A percentile compares a stretch with the other conserved stretches of the same genome.
phyloP scores from a whole-genome alignment of 768 basidiomycete genomes.

The Sistotremastrum niveocremeum region DNA sequence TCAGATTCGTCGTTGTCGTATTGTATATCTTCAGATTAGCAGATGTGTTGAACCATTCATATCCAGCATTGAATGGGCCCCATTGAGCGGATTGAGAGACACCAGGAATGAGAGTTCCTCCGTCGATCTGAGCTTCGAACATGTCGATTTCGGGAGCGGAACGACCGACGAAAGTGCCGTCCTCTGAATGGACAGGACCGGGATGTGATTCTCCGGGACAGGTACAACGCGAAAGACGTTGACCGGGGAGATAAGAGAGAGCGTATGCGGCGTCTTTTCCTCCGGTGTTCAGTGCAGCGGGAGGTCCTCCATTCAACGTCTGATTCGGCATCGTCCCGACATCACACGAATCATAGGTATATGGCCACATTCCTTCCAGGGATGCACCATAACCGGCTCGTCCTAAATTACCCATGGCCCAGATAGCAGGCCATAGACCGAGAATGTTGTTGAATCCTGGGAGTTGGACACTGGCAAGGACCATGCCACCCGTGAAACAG shows the following conservation, averaged over 20 bases:
- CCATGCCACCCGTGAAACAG: slow-evolving; percentile 81
- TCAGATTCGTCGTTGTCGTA: slow-evolving; percentile 34
- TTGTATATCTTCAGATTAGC: slow-evolving; percentile 46
- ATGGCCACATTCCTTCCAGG: slow-evolving; percentile 80
- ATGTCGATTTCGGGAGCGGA: slow-evolving; percentile 85
- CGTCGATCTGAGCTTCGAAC: slow-evolving; percentile 57
- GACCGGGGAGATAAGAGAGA: slow-evolving; percentile 79
- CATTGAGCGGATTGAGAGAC: slow-evolving; percentile 83
- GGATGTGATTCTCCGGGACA: slow-evolving; percentile 80
- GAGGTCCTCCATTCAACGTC: slow-evolving; percentile 51
- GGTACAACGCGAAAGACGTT: slow-evolving; percentile 78
- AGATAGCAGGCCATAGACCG: slow-evolving; percentile 40
- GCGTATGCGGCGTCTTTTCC: slow-evolving; percentile 36
- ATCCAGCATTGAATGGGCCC: slow-evolving; percentile 67
- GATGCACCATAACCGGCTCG: slow-evolving; percentile 81
- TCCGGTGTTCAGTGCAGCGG: slow-evolving; percentile 45
- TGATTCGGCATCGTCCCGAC: slow-evolving; percentile 88
- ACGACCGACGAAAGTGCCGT: slow-evolving; percentile 73
- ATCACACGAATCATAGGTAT: slow-evolving; percentile 77
- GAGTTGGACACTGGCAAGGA: slow-evolving; percentile 54
- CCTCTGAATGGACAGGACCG: slow-evolving; percentile 53
- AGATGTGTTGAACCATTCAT: slow-evolving; percentile 53
- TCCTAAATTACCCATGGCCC: slow-evolving; percentile 51
- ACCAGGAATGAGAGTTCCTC: slow-evolving; percentile 25
- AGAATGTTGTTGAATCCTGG: slow-evolving; percentile 54